Evolutionary conservation across 108 stramenopile species (phyloP).

Genomic region (Cyclotella baltica): DNA sequence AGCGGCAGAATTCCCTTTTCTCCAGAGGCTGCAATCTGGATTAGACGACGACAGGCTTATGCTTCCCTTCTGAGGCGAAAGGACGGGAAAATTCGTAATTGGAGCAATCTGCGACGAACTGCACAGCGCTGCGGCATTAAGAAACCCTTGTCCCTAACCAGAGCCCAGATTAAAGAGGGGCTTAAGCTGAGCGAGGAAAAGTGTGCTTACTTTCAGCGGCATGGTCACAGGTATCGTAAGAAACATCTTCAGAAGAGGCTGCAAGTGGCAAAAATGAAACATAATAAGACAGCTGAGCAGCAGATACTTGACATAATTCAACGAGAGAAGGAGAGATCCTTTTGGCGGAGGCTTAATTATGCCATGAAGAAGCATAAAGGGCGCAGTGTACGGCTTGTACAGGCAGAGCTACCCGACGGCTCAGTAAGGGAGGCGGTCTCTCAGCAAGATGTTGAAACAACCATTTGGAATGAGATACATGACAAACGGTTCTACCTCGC

Average conservation of each 20-base stretch:
- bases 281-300: constrained; percentile 1
- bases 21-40: constrained; percentile 24
- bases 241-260: constrained; percentile 11
- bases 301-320: constrained; percentile 32
- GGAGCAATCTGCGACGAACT: constrained; percentile 8
- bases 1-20: constrained; percentile 25
- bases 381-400: constrained; percentile 10
- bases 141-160: neutral
- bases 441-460: neutral
- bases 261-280: constrained; percentile 3
- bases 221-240: constrained; percentile 16
- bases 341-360: constrained; percentile 22
- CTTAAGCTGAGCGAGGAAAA: constrained; percentile 13
- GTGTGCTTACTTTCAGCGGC: constrained; percentile 6
- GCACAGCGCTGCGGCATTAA: neutral
- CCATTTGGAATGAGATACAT: neutral
- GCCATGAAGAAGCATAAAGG: neutral
- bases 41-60: constrained; percentile 2
- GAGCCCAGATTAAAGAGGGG: neutral
- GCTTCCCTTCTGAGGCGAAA: neutral
- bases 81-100: neutral
- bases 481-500: too few relatives aligned
- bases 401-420: neutral
- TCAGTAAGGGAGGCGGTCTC: neutral
- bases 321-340: constrained; percentile 19